Evolutionary conservation across 768 basidiomycete genomes (phyloP).

Genomic region (Panaeolus cyanescens): DNA sequence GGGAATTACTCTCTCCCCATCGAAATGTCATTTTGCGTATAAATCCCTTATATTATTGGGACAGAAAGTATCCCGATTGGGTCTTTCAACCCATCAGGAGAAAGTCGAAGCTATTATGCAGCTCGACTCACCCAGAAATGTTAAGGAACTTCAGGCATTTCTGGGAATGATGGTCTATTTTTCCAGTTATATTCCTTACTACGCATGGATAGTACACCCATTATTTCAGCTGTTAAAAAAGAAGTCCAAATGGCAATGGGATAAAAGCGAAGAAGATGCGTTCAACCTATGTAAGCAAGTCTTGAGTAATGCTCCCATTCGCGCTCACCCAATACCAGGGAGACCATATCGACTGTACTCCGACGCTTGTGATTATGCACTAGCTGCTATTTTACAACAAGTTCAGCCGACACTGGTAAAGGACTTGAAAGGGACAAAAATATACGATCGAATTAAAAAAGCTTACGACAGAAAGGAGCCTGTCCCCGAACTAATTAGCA

Average conservation of each 20-base stretch:
- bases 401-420: slow-evolving; percentile 27
- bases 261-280: slow-evolving; percentile 20
- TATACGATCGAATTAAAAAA: slow-evolving; percentile 23
- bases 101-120: slow-evolving; percentile 35
- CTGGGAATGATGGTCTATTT: too few relatives aligned
- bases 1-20: slow-evolving; percentile 31
- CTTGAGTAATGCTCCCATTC: slow-evolving; percentile 31
- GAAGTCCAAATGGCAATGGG: slow-evolving; percentile 22
- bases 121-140: slow-evolving; percentile 24
- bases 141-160: slow-evolving; percentile 28
- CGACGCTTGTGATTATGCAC: slow-evolving; percentile 31
- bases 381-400: slow-evolving; percentile 32
- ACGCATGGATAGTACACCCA: slow-evolving; percentile 31
- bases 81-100: slow-evolving; percentile 36
- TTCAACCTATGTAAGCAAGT: slow-evolving; percentile 30
- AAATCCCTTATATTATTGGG: slow-evolving; percentile 32
- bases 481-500: slow-evolving; percentile 23
- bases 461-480: slow-evolving; percentile 18
- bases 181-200: too few relatives aligned
- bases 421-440: slow-evolving; percentile 27
- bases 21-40: slow-evolving; percentile 35
- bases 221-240: slow-evolving; percentile 35
- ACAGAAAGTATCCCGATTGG: too few relatives aligned
- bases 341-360: slow-evolving; percentile 36
- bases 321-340: slow-evolving; percentile 28